Conservation (phyloP, 306 rosid genomes). For the Cyclanthera cordifolia region DNA sequence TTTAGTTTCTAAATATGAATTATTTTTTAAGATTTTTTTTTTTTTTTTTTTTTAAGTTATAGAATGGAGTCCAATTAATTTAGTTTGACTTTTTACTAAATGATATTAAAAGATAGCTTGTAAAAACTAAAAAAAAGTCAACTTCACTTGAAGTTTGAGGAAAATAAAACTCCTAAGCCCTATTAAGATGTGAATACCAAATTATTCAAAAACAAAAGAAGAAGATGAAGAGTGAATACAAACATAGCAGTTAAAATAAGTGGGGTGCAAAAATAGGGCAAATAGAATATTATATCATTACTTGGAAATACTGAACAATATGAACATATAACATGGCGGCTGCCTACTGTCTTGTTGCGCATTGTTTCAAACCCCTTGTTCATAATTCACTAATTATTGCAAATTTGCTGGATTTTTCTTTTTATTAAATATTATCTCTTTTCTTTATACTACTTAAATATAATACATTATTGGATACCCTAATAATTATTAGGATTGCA, state of each 20-base stretch:
- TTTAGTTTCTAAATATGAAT: too few species aligned
- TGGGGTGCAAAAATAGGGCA: not conserved
- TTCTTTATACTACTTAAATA: not conserved
- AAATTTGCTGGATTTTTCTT: not conserved
- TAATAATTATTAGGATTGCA: not conserved
- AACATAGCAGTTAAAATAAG: not conserved
- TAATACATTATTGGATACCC: too few species aligned
- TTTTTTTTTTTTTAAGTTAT: too few species aligned
- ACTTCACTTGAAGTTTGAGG: not conserved
- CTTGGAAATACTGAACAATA: not conserved
- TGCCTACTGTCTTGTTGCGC: not conserved
- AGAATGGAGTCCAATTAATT: too few species aligned
- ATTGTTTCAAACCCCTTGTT: not conserved
- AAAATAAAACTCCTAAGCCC: not conserved
- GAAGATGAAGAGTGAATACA: not conserved
- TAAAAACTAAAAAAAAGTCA: not conserved
- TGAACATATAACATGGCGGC: slow-evolving; percentile 1
- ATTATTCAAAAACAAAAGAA: too few species aligned
- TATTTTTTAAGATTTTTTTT: too few species aligned
- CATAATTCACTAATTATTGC: not conserved
- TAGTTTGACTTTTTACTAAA: too few species aligned
- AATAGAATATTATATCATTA: not conserved
- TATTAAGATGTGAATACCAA: not conserved
- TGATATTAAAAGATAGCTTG: too few species aligned
- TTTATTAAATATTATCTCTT: slow-evolving; percentile 2